Evolutionary conservation across 1,284 basidiomycete species (phyloP).

Genomic region (Ustilago esculenta): DNA sequence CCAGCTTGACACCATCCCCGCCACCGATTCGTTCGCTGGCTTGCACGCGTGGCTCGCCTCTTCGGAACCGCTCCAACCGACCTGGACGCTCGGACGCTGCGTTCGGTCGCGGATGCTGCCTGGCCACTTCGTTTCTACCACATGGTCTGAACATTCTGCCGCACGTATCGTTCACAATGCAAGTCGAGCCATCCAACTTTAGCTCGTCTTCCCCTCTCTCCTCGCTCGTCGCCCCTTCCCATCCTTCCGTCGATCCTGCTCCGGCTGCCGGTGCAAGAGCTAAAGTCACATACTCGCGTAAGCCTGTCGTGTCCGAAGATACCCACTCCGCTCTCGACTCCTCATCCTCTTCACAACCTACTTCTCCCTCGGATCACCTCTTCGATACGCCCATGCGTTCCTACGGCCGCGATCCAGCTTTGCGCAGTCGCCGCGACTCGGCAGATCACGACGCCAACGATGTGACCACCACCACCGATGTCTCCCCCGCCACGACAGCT

Average conservation of each 20-base stretch:
- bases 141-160: constrained; percentile 8
- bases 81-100: too few species aligned
- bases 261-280: constrained; percentile 14
- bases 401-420: constrained; percentile 12
- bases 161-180: constrained; percentile 16
- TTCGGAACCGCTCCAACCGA: not conserved
- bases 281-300: constrained; percentile 43
- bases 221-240: constrained; percentile 38
- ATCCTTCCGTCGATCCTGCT: constrained; percentile 27
- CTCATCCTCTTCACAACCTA: constrained; percentile 32
- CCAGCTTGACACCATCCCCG: too few species aligned
- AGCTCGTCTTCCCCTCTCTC: constrained; percentile 28
- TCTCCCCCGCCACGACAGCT: constrained; percentile 30
- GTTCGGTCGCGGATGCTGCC: too few species aligned
- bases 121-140: too few species aligned
- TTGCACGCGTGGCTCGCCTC: too few species aligned
- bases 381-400: constrained; percentile 42
- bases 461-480: constrained; percentile 17
- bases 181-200: constrained; percentile 17
- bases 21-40: too few species aligned
- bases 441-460: constrained; percentile 13
- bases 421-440: not conserved
- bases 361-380: constrained; percentile 22
- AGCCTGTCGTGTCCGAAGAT: constrained; percentile 9
- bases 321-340: constrained; percentile 14